Percentiles rank a stretch among this genome's conserved stretches.
phyloP scores from a whole-genome alignment of 1,284 basidiomycete genomes.

The Cryptococcus neoformans region DNA sequence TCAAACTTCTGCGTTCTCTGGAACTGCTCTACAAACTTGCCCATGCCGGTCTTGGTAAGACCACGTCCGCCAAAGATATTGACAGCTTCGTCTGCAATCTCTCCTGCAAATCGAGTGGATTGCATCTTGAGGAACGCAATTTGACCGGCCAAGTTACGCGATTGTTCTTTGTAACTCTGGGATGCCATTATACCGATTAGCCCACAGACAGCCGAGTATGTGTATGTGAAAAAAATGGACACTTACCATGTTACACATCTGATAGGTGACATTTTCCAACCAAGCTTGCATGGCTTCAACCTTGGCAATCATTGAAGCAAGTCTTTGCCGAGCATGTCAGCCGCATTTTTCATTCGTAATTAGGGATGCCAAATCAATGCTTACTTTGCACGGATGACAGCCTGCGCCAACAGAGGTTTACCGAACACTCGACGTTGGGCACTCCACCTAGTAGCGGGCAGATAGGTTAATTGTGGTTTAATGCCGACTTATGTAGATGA shows the following conservation, averaged over 20 bases:
- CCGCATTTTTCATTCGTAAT: neutral
- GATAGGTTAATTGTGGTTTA: slow-evolving; percentile 66
- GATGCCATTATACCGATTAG: neutral
- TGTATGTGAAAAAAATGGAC: neutral
- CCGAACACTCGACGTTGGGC: slow-evolving; percentile 80
- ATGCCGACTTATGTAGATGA: slow-evolving; percentile 52
- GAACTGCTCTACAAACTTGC: slow-evolving; percentile 52
- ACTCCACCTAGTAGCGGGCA: slow-evolving; percentile 55
- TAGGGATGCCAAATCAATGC: slow-evolving; percentile 1
- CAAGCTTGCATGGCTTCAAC: slow-evolving; percentile 79
- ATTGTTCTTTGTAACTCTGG: slow-evolving; percentile 68
- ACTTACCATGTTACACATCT: slow-evolving; percentile 75
- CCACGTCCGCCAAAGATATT: slow-evolving; percentile 57
- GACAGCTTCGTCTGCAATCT: slow-evolving; percentile 54
- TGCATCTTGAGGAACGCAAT: slow-evolving; percentile 61
- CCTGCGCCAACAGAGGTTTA: slow-evolving; percentile 74
- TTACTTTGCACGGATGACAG: slow-evolving; percentile 74
- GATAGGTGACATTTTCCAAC: slow-evolving; percentile 84
- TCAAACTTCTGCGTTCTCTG: slow-evolving; percentile 75
- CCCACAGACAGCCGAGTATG: neutral
- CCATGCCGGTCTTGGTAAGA: slow-evolving; percentile 65
- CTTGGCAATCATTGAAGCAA: slow-evolving; percentile 81
- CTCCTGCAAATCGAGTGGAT: slow-evolving; percentile 40
- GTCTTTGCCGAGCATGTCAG: slow-evolving; percentile 25
- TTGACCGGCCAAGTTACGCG: slow-evolving; percentile 49